Evolutionary conservation across 768 basidiomycete species (phyloP).

Genomic region (Suillus discolor): DNA sequence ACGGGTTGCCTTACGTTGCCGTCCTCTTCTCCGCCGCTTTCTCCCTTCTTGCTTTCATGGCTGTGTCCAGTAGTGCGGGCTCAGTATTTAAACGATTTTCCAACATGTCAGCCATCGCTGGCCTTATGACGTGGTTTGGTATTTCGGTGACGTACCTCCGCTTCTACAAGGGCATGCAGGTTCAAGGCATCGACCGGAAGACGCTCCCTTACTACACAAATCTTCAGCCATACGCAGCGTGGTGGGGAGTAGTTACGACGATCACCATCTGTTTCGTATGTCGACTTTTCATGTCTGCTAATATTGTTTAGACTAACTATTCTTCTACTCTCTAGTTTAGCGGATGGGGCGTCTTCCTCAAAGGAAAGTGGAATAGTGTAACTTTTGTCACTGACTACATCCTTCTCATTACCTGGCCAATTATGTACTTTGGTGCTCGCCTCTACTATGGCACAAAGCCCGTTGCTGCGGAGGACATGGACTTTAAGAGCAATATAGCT

Average conservation of each 20-base stretch:
- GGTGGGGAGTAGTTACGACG: slow-evolving; percentile 39
- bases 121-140: slow-evolving; percentile 79
- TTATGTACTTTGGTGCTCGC: slow-evolving; percentile 67
- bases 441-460: slow-evolving; percentile 37
- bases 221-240: slow-evolving; percentile 79
- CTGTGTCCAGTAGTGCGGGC: slow-evolving; percentile 62
- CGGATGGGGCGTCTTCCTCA: slow-evolving; percentile 55
- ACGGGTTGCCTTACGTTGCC: slow-evolving; percentile 77
- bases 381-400: slow-evolving; percentile 85
- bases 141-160: slow-evolving; percentile 78
- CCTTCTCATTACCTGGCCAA: slow-evolving; percentile 67
- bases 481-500: slow-evolving; percentile 72
- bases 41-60: slow-evolving; percentile 79
- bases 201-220: slow-evolving; percentile 69
- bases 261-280: slow-evolving; percentile 65
- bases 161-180: slow-evolving; percentile 82
- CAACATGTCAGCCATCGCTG: slow-evolving; percentile 69
- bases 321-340: slow-evolving; percentile 44
- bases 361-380: slow-evolving; percentile 53
- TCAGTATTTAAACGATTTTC: slow-evolving; percentile 80
- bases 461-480: slow-evolving; percentile 66
- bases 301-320: slow-evolving; percentile 37
- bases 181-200: slow-evolving; percentile 73
- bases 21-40: slow-evolving; percentile 70
- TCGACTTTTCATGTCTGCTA: slow-evolving; percentile 13